Conservation (phyloP, 1,139 yeast genomes). For the Yamadazyma dendronema region DNA sequence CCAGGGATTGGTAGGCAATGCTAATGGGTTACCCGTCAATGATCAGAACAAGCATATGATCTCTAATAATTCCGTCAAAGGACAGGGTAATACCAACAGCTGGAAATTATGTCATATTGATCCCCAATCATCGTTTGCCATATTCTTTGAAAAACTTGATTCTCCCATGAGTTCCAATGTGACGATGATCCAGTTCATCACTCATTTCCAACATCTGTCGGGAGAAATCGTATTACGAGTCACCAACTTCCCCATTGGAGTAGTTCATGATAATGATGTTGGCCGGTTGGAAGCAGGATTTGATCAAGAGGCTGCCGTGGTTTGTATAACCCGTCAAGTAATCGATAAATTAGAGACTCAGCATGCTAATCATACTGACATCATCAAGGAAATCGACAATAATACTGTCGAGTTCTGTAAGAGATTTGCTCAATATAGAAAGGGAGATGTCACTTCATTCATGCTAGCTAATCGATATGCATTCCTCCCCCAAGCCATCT, state of each 20-base stretch:
- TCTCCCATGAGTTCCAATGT: conserved; percentile 33
- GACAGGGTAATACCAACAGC: conserved; percentile 54
- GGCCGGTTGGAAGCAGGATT: conserved; percentile 42
- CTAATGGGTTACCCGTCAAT: conserved; percentile 37
- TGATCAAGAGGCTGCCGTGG: conserved; percentile 73
- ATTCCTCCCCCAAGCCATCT: conserved; percentile 72
- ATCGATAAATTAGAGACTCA: conserved; percentile 42
- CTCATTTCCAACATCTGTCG: conserved; percentile 66
- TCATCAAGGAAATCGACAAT: conserved; percentile 84
- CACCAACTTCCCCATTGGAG: conserved; percentile 48
- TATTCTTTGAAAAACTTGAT: conserved; percentile 54
- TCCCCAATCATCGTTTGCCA: conserved; percentile 57
- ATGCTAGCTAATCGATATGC: conserved; percentile 76
- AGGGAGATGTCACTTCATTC: conserved; percentile 74
- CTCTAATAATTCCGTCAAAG: conserved; percentile 32
- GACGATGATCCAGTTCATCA: conserved; percentile 58
- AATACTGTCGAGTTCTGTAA: conserved; percentile 80
- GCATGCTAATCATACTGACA: conserved; percentile 66
- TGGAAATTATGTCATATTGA: conserved; percentile 61
- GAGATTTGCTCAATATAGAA: conserved; percentile 82
- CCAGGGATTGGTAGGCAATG: conserved; percentile 62
- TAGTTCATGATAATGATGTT: conserved; percentile 44
- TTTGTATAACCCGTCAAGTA: conserved; percentile 55
- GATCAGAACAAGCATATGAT: conserved; percentile 26
- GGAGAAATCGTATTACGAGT: conserved; percentile 48